phyloP scores from a whole-genome alignment of 768 basidiomycete species.

The Russula vinacea region DNA sequence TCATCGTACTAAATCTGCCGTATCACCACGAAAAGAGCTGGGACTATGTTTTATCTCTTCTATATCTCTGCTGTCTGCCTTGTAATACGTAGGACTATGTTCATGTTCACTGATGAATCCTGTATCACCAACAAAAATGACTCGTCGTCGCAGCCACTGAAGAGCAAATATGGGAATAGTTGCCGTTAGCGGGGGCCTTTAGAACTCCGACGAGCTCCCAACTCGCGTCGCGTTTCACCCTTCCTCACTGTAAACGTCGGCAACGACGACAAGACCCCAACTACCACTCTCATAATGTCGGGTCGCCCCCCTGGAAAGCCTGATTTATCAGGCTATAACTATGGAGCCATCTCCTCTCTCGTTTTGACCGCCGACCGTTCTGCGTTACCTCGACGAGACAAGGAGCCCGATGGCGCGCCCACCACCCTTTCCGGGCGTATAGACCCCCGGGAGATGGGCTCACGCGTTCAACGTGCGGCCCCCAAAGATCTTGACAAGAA shows the following conservation, averaged over 20 bases:
- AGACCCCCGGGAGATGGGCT: constrained; percentile 89
- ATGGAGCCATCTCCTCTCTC: constrained; percentile 90
- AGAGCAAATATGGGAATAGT: background rate
- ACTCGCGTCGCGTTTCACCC: background rate
- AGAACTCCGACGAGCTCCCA: constrained; percentile 4
- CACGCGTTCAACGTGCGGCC: constrained; percentile 74
- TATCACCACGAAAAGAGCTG: background rate
- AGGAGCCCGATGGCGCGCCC: constrained; percentile 95
- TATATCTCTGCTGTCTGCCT: background rate
- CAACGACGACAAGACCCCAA: constrained; percentile 24
- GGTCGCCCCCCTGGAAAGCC: constrained; percentile 50
- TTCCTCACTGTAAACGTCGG: constrained; percentile 10
- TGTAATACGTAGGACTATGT: background rate
- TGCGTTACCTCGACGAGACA: constrained; percentile 78
- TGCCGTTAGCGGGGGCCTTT: background rate
- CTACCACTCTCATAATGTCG: constrained; percentile 37
- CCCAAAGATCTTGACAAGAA: constrained; percentile 92
- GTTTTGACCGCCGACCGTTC: constrained; percentile 91
- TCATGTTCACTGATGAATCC: background rate
- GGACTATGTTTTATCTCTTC: background rate
- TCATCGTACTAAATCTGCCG: background rate
- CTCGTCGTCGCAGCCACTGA: background rate
- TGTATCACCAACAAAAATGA: background rate
- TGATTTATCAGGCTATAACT: constrained; percentile 91
- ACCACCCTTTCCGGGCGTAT: constrained; percentile 91